phyloP scores from a whole-genome alignment of 768 basidiomycete genomes.

The Mycena metata region DNA sequence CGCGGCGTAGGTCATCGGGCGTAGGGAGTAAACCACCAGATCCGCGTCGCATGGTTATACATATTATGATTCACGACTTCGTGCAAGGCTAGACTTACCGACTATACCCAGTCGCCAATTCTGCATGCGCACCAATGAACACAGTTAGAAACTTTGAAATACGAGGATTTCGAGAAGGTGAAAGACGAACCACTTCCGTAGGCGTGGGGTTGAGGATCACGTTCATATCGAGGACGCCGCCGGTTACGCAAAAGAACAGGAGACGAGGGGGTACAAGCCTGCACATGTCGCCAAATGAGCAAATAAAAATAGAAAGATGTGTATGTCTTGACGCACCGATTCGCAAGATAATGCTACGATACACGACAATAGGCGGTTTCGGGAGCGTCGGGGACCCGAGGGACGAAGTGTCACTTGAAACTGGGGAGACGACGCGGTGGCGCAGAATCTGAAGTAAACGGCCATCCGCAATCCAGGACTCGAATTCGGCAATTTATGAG shows the following conservation, averaged over 20 bases:
- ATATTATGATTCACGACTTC: not conserved
- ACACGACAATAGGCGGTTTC: constrained; percentile 15
- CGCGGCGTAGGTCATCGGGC: constrained; percentile 20
- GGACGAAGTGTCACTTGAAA: not conserved
- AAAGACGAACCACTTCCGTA: constrained; percentile 6
- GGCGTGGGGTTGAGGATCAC: not conserved
- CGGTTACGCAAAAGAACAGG: constrained; percentile 21
- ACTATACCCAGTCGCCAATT: constrained; percentile 21
- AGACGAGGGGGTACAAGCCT: constrained; percentile 30
- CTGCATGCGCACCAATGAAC: not conserved
- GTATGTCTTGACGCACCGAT: constrained; percentile 6
- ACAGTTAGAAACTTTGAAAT: not conserved
- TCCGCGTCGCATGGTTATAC: not conserved
- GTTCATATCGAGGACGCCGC: not conserved
- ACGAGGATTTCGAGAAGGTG: too few relatives aligned
- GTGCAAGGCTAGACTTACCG: not conserved
- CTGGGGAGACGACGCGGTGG: not conserved
- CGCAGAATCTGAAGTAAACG: not conserved
- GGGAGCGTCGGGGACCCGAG: not conserved
- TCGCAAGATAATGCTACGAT: constrained; percentile 26
- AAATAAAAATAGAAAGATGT: not conserved
- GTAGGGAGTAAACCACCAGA: constrained; percentile 9
- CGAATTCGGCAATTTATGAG: too few relatives aligned
- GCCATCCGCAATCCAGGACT: not conserved
- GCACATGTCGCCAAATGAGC: not conserved